phyloP scores from a whole-genome alignment of 257 asterid species.

The Nicotiana undulata region DNA sequence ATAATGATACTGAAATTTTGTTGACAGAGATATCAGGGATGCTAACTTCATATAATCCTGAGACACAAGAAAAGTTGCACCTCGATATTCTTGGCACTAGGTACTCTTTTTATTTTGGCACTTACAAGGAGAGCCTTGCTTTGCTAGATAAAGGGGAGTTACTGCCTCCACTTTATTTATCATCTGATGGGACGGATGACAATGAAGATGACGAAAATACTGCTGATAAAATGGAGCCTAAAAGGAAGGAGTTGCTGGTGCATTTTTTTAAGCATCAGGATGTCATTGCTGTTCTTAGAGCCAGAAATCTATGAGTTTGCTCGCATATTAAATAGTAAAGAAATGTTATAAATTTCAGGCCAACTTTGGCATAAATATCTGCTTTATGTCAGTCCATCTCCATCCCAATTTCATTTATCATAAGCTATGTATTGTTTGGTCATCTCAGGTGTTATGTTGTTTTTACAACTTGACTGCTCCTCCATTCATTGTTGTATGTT shows the following conservation, averaged over 20 bases:
- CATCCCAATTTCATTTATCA: background rate
- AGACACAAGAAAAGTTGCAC: background rate
- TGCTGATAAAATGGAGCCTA: background rate
- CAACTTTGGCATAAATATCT: too few species aligned
- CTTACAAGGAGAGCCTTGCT: too few species aligned
- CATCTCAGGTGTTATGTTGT: background rate
- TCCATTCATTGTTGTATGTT: too few species aligned
- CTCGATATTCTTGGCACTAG: too few species aligned
- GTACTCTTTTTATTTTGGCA: too few species aligned
- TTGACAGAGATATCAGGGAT: background rate
- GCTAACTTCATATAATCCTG: background rate
- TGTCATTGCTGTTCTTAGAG: slow-evolving; percentile 10
- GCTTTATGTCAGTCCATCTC: background rate
- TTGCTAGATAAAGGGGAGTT: too few species aligned
- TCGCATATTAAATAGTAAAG: too few species aligned
- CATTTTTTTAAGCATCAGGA: slow-evolving; percentile 11
- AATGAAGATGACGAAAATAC: slow-evolving; percentile 3
- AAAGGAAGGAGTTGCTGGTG: background rate
- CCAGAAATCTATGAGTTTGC: background rate
- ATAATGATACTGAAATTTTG: background rate
- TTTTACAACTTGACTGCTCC: background rate
- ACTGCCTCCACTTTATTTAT: too few species aligned
- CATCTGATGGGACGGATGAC: too few species aligned
- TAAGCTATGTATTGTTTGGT: background rate
- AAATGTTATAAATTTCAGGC: background rate